Base-by-base conservation (phyloP, 2,329 filamentous ascomycete genomes). In the Phyllosticta paracitricarpa region DNA sequence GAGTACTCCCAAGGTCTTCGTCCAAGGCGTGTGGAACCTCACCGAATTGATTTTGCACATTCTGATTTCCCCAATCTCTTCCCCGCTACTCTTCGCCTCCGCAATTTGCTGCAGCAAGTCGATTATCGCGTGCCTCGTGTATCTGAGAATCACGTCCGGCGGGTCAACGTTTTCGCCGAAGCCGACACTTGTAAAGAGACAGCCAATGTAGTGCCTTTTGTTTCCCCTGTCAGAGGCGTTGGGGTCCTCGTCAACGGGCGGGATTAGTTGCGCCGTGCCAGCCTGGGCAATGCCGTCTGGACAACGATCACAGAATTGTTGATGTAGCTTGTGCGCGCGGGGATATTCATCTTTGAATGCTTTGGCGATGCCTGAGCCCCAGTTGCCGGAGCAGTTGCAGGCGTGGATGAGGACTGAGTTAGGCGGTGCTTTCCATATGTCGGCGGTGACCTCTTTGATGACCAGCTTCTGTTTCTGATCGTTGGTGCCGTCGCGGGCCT, bases 41-140 rank as follows among this genome's bases (percentile, higher is more conserved):
- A 81, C 83, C 26, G 81, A 79, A 66, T 86, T 86, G 65, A 86
- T 82, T 62, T 77, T 77, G 64, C 80, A 82, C 61, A 81, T 79
- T 62, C 77, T 76, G 0, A 84, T 64, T 17, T 72, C 71, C 4
- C 65, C 66, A 0, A 74, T 66, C 25, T 63, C 61, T n/a, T 65
- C 63, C 14, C 35, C 65, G 25, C 64, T 35, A 7, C 64, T 63
- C 2, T 67, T 68, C 26, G 72, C 66, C 25, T 68, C 66, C 19
- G 68, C 67, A 17, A 83, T 67, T 64, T 80, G 72, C 48, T 64
- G 64, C 51, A 81, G 69, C 66, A 85, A 66, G 68, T 82, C 75
- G 57, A 69, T 66, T 63, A 86, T 71, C 1, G 83, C 80, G 2
- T 70, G 67, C 17, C 65, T 68, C 0, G 83, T 85, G 28, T 79